Conservation (phyloP, 164 flowering plant species). For the Saururus chinensis region DNA sequence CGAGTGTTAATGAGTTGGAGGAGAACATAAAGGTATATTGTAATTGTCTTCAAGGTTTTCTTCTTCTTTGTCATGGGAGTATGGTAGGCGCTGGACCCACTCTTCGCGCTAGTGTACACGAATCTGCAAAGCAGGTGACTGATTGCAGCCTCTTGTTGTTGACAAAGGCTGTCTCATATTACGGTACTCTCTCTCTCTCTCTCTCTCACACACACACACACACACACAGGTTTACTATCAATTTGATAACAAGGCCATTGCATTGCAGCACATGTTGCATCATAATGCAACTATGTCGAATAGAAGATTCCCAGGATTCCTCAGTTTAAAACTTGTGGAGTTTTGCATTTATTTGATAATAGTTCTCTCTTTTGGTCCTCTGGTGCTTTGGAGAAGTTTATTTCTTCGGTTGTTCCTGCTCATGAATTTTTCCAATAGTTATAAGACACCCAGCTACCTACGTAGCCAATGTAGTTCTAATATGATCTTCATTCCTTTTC, state of each 20-base stretch:
- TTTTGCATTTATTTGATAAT: background rate
- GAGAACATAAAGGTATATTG: slow-evolving; percentile 68
- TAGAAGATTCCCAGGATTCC: background rate
- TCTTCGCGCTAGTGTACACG: slow-evolving; percentile 45
- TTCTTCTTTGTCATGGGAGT: slow-evolving; percentile 67
- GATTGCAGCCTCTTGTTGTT: slow-evolving; percentile 48
- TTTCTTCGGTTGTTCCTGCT: too few relatives aligned
- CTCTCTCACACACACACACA: too few relatives aligned
- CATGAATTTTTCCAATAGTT: background rate
- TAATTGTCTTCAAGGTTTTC: slow-evolving; percentile 72
- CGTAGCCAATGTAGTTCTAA: background rate
- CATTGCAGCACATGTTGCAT: too few relatives aligned
- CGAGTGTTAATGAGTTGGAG: slow-evolving; percentile 42
- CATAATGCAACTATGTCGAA: background rate
- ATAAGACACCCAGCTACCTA: background rate
- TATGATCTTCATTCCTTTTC: background rate
- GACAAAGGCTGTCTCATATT: slow-evolving; percentile 15
- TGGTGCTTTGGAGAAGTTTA: too few relatives aligned
- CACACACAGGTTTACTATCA: background rate
- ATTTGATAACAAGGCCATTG: background rate
- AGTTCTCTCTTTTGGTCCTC: background rate
- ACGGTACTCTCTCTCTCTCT: slow-evolving; percentile 10
- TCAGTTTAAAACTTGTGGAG: background rate
- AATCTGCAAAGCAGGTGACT: slow-evolving; percentile 59
- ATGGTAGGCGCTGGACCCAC: slow-evolving; percentile 86